A percentile compares a stretch with the other conserved stretches of the same genome.
Evolutionary conservation across 108 stramenopile species (phyloP).

Genomic region (Skeletonema costatum): DNA sequence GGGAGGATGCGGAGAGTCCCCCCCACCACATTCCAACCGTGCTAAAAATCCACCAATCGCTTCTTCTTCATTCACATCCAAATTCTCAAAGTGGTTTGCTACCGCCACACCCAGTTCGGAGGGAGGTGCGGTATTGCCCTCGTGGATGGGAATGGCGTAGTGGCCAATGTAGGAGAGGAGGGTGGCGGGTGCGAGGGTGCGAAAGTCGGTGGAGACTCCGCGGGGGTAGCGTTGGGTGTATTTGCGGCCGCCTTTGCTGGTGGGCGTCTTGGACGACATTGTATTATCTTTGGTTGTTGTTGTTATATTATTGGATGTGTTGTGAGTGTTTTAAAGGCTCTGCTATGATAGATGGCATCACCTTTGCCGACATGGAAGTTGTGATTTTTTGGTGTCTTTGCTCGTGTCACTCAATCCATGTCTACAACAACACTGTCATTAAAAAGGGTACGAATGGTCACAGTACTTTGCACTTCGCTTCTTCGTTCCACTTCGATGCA

Average conservation of each 20-base stretch:
- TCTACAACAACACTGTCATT: no score
- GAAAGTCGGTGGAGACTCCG: conserved; percentile 86
- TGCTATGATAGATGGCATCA: no score
- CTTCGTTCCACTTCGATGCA: no score
- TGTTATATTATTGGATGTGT: neutral
- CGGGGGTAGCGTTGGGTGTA: conserved; percentile 68
- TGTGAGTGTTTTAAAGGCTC: neutral
- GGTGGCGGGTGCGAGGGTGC: conserved; percentile 75
- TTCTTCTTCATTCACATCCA: conserved; percentile 87
- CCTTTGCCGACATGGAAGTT: neutral
- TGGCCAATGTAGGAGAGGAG: conserved; percentile 88
- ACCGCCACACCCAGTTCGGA: conserved; percentile 86
- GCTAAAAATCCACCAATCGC: conserved; percentile 86
- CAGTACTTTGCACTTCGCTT: no score
- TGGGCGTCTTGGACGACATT: neutral
- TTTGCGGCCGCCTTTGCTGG: conserved; percentile 28
- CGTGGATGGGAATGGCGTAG: conserved; percentile 72
- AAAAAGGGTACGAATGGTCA: no score
- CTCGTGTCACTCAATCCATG: no score
- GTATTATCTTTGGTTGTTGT: neutral
- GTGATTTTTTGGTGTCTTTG: neutral
- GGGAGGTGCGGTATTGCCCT: conserved; percentile 75
- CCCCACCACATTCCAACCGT: conserved; percentile 51
- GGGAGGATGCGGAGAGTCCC: conserved; percentile 29
- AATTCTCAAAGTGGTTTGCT: conserved; percentile 87